phyloP scores from a whole-genome alignment of 1,139 yeast genomes.

The Magnusiomyces sp. region DNA sequence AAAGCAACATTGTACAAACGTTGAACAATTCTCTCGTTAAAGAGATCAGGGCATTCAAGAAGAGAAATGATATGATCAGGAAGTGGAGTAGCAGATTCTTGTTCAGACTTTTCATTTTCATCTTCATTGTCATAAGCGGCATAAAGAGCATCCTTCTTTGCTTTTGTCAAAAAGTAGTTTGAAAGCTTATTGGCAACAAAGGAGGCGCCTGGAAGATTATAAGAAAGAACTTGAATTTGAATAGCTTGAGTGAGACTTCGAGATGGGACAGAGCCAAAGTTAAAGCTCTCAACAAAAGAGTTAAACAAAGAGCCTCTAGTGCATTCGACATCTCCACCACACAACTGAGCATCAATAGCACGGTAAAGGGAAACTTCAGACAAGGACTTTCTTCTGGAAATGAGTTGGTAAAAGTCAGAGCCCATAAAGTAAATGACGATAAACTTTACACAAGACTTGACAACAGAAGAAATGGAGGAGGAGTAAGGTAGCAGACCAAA shows the following conservation, averaged over 20 bases:
- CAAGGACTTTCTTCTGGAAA: conserved; percentile 8
- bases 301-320: conserved; percentile 22
- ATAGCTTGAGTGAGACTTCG: conserved; percentile 29
- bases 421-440: conserved; percentile 17
- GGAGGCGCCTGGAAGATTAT: conserved; percentile 8
- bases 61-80: conserved; percentile 19
- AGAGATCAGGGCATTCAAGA: conserved; percentile 18
- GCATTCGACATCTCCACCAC: conserved; percentile 31
- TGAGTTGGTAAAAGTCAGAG: conserved; percentile 13
- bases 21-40: conserved; percentile 19
- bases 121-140: conserved; percentile 10
- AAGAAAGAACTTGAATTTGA: conserved; percentile 23
- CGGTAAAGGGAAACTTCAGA: conserved; percentile 17
- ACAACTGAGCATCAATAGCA: conserved; percentile 34
- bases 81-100: conserved; percentile 11
- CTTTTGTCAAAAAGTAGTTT: conserved; percentile 21
- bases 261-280: conserved; percentile 24
- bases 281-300: conserved; percentile 26
- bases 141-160: conserved; percentile 13
- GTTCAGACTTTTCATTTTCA: conserved; percentile 11
- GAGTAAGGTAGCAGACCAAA: conserved; percentile 18
- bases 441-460: conserved; percentile 14
- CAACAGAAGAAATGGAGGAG: conserved; percentile 12
- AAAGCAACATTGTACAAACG: conserved; percentile 23
- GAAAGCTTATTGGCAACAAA: conserved; percentile 11